Percentiles rank a stretch among this genome's conserved stretches.
These are phyloP conservation scores for Hypoxylon rickii DNA, from an alignment of 495 filamentous ascomycete species.

Conservation along the genomic window DNA sequence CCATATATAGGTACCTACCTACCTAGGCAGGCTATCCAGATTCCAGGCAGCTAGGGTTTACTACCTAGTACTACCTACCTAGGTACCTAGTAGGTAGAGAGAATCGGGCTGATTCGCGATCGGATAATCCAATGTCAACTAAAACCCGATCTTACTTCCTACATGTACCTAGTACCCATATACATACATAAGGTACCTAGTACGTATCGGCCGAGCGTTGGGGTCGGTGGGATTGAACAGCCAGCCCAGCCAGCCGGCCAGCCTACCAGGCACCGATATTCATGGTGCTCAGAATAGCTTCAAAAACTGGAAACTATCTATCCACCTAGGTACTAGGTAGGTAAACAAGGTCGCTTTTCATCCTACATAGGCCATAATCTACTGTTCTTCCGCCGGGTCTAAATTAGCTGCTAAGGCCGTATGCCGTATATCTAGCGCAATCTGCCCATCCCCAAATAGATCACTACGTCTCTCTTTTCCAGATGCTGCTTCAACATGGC, in stretches of 20 bases:
- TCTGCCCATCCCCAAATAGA: neutral
- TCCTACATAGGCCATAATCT: too few species aligned
- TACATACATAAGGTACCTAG: too few species aligned
- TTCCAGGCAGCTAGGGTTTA: too few species aligned
- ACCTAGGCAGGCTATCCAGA: too few species aligned
- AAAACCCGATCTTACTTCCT: constrained; percentile 4
- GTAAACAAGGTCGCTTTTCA: constrained; percentile 2
- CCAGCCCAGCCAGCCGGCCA: too few species aligned
- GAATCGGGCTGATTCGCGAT: constrained; percentile 1
- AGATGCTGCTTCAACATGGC: too few species aligned
- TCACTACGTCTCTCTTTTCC: too few species aligned
- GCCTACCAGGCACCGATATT: constrained; percentile 20
- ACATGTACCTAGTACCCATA: too few species aligned
- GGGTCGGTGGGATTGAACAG: constrained; percentile 19
- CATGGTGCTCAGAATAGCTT: constrained; percentile 21
- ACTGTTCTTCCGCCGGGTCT: neutral
- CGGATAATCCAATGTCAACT: neutral
- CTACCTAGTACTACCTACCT: neutral
- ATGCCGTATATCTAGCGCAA: neutral
- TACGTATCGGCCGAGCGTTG: constrained; percentile 5
- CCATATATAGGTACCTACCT: too few species aligned
- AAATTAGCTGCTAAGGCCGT: neutral
- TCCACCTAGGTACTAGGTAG: too few species aligned
- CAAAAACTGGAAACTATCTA: neutral
- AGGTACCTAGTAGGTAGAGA: neutral